Evolutionary conservation across 805 yeast genomes (phyloP), one percentile per base, ranked within the genome.

Genomic region (Candida vartiovaarae): DNA sequence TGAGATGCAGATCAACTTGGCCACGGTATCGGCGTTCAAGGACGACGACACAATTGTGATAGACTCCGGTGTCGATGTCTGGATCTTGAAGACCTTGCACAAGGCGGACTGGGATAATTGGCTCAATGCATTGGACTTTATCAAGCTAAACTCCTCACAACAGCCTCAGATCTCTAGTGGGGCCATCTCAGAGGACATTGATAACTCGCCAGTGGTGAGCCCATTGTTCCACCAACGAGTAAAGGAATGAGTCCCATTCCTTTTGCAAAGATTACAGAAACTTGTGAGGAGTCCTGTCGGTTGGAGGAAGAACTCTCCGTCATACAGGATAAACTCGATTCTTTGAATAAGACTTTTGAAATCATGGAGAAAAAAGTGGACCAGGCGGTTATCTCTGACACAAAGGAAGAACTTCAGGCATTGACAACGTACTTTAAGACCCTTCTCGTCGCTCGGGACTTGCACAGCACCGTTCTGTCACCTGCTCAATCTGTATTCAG

Each of bases 61-160:
- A 46, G 97, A 93, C 61, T 88, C 97, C 0, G 98, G 98, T 3
- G 81, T 91, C 79, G 98, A 91, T 60, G 80, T 85, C 8, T 91
- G 98, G 98, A 80, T 78, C 33, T 68, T 91, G 47, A 86, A 84
- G 54, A 85, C 97, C 0, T 65, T 71, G 38, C 78, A 71, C 44
- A 63, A 64, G 8, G 68, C 72, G 6, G 90, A 84, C 50, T 93
- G 88, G 74, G 74, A 78, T 32, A 70, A 76, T 5, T 93, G 99
- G 99, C 76, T 84, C 10, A 73, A 79, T 41, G 95, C 95, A 2
- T 75, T 90, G 50, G 82, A 87, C 38, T 56, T 55, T 35, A 56
- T 58, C 32, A 58, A 59, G 41, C 40, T 50, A 23, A 45, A 44
- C 31, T 26, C 47, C 7, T 29, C 47, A 23, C 47, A 40, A 28